Conservation (phyloP, 2,329 filamentous ascomycete species). For the Botrytis squamosa region DNA sequence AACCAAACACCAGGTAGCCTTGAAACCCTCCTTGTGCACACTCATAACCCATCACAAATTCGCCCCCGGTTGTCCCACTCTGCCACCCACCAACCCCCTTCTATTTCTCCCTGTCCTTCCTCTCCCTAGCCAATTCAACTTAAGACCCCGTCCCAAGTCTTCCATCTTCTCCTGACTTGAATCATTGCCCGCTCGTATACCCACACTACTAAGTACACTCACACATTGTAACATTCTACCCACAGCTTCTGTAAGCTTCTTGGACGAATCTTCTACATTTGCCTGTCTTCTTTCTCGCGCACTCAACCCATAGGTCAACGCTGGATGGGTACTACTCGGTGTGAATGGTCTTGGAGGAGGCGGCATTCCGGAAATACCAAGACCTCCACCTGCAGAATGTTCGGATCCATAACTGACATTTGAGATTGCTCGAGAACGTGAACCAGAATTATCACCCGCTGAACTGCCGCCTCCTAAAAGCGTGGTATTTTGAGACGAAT, state of each 20-base stretch:
- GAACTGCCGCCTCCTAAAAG: slow-evolving; percentile 61
- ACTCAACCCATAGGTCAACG: slow-evolving; percentile 3
- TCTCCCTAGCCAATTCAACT: slow-evolving; percentile 94
- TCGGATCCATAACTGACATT: slow-evolving; percentile 70
- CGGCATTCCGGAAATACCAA: slow-evolving; percentile 33
- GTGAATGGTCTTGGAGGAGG: slow-evolving; percentile 37
- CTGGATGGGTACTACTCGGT: slow-evolving; percentile 34
- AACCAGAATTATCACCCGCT: slow-evolving; percentile 48
- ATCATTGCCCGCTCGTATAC: slow-evolving; percentile 51
- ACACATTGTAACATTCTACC: slow-evolving; percentile 96
- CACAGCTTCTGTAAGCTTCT: slow-evolving; percentile 89
- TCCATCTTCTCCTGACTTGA: slow-evolving; percentile 76
- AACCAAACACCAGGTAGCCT: neutral
- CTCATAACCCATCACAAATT: neutral
- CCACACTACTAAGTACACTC: slow-evolving; percentile 79
- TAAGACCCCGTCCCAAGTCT: slow-evolving; percentile 80
- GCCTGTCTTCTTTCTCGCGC: slow-evolving; percentile 34
- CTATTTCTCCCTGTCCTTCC: slow-evolving; percentile 87
- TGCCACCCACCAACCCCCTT: slow-evolving; percentile 70
- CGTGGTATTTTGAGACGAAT: slow-evolving; percentile 76
- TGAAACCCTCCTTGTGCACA: neutral
- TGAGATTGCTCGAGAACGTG: slow-evolving; percentile 76
- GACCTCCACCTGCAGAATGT: slow-evolving; percentile 20
- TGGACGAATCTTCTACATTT: slow-evolving; percentile 61
- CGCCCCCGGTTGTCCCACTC: slow-evolving; percentile 26